phyloP scores from a whole-genome alignment of 1,284 basidiomycete species.

The Coniophora puteana region DNA sequence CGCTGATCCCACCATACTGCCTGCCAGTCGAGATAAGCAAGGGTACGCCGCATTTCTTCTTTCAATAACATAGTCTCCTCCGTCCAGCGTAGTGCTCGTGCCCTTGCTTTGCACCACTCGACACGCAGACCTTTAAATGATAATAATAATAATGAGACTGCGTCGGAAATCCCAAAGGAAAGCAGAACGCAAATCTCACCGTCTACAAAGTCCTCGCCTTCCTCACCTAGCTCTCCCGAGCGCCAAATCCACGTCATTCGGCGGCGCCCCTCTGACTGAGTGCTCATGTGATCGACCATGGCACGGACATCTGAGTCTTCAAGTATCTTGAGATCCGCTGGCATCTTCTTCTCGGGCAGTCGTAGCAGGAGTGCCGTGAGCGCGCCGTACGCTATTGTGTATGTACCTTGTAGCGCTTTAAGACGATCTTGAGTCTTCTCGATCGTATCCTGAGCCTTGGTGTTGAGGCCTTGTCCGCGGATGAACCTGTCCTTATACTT shows the following conservation, averaged over 20 bases:
- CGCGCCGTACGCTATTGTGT: too few species aligned
- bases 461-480: neutral
- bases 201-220: neutral
- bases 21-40: constrained; percentile 4
- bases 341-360: too few species aligned
- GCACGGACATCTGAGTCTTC: neutral
- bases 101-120: constrained; percentile 28
- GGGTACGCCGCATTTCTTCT: constrained; percentile 28
- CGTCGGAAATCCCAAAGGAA: neutral
- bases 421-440: too few species aligned
- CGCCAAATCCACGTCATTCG: neutral
- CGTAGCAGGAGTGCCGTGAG: too few species aligned
- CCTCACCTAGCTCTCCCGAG: neutral
- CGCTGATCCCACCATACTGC: constrained; percentile 6
- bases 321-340: too few species aligned
- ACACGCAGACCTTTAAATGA: constrained; percentile 24
- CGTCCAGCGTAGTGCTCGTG: constrained; percentile 26
- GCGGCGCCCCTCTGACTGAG: neutral
- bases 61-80: constrained; percentile 29
- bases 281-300: neutral
- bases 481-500: neutral
- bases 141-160: neutral
- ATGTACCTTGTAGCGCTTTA: too few species aligned
- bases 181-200: neutral
- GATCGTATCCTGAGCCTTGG: neutral